These are phyloP conservation scores for Priceomyces haplophilus DNA, from an alignment of 805 yeast genomes.

Conservation along the genomic window DNA sequence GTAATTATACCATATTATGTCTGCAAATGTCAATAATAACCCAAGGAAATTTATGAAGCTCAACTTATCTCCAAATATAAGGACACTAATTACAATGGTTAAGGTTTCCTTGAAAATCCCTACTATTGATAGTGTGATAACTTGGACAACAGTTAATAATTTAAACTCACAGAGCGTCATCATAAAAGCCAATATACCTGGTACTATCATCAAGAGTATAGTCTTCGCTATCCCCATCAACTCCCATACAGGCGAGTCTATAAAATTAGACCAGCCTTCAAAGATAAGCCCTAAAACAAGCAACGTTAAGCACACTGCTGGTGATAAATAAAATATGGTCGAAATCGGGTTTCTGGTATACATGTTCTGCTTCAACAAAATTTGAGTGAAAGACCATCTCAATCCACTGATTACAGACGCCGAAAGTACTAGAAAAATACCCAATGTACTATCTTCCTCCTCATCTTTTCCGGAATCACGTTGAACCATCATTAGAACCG, in stretches of 20 bases:
- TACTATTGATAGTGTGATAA: conserved; percentile 81
- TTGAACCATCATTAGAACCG: conserved; percentile 86
- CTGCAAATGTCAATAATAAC: conserved; percentile 65
- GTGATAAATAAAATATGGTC: conserved; percentile 81
- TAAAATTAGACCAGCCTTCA: conserved; percentile 64
- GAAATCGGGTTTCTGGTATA: conserved; percentile 71
- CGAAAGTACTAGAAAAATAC: conserved; percentile 68
- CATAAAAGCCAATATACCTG: conserved; percentile 83
- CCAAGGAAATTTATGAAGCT: conserved; percentile 71
- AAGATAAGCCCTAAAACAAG: conserved; percentile 59
- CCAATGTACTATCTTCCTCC: conserved; percentile 37
- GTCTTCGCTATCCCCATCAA: conserved; percentile 57
- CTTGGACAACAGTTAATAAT: conserved; percentile 75
- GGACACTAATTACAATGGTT: conserved; percentile 67
- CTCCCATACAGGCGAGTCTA: conserved; percentile 59
- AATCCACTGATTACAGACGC: conserved; percentile 85
- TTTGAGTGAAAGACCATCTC: conserved; percentile 93
- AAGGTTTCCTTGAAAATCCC: conserved; percentile 91
- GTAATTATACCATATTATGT: conserved; percentile 81
- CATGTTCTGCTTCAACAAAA: conserved; percentile 61
- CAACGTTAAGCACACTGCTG: conserved; percentile 70
- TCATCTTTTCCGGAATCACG: conserved; percentile 13
- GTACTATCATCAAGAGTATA: conserved; percentile 59
- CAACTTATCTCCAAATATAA: conserved; percentile 73
- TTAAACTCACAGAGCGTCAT: conserved; percentile 89